Evolutionary conservation across 1,284 basidiomycete species (phyloP).

Genomic region (Boletus holoroseus): DNA sequence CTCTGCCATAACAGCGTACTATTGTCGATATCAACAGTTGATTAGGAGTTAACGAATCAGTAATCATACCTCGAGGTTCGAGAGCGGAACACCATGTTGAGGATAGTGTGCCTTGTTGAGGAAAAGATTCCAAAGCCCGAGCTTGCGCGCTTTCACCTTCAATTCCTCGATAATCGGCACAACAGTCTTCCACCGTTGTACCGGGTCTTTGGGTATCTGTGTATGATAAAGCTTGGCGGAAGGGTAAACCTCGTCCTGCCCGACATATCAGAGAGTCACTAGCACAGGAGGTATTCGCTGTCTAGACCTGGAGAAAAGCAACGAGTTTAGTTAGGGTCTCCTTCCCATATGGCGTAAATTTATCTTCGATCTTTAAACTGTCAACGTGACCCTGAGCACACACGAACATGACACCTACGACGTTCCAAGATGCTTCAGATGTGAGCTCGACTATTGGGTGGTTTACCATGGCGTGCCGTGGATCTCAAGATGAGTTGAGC

Average conservation of each 20-base stretch:
- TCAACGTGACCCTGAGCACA: slow-evolving; percentile 6
- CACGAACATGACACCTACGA: slow-evolving; percentile 45
- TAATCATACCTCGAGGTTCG: slow-evolving; percentile 78
- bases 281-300: slow-evolving; percentile 5
- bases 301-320: slow-evolving; percentile 73
- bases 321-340: slow-evolving; percentile 81
- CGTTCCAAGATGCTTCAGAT: slow-evolving; percentile 75
- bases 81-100: slow-evolving; percentile 79
- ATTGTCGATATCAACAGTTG: slow-evolving; percentile 4
- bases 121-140: slow-evolving; percentile 97
- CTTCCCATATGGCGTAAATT: slow-evolving; percentile 85
- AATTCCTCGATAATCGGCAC: slow-evolving; percentile 80
- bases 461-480: slow-evolving; percentile 22
- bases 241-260: slow-evolving; percentile 84
- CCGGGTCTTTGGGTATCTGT: slow-evolving; percentile 77
- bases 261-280: slow-evolving; percentile 6
- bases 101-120: slow-evolving; percentile 92
- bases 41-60: not conserved
- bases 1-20: slow-evolving; percentile 98
- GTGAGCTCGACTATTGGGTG: slow-evolving; percentile 72
- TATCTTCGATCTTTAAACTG: slow-evolving; percentile 71
- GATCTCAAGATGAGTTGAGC: not conserved
- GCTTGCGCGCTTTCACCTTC: slow-evolving; percentile 81
- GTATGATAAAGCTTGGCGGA: slow-evolving; percentile 74
- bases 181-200: slow-evolving; percentile 78